Evolutionary conservation across 192 early-diverging fungal genomes (phyloP), one percentile per base, ranked within the genome.

Genomic region (Podila epigama): DNA sequence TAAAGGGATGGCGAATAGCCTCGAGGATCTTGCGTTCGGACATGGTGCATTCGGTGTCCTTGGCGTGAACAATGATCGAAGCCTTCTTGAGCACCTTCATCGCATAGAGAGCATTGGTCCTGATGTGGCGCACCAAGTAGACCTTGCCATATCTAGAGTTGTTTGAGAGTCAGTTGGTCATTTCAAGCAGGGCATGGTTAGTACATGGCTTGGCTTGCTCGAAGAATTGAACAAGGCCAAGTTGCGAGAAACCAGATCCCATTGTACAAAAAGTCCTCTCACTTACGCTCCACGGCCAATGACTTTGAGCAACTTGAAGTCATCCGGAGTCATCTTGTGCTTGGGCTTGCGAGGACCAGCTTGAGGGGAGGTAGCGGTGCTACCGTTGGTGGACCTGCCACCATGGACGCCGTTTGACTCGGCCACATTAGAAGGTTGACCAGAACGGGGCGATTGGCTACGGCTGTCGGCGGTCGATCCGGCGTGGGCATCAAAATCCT

Each of bases 1-100:
- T 94, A 72, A 96, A 97, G 5, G 96, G 94, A 70, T 97, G 93
- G 27, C 88, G 85, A 22, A 95, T 88, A 32, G 91, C 91, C 51
- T 93, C 92, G 44, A 98, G 84, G 58, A 98, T 94, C 55, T 88
- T 86, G 29, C 95, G 87, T 71, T 98, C 96, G 61, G 92, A 93
- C 80, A 89, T 90, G 42, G 95, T 97, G 78, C 94, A 88, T 32
- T 89, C 85, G 11, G 91, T 90, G 66, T 90, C 89, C 72, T 96
- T 95, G 29, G 85, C 69, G 80, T 96, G 89, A 15, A 96, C 79
- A 48, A 94, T 85, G 40, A 97, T 86, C 31, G 91, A 89, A 3
- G 94, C 94, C 83, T 98, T 96, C 80, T 89, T 88, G 41, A 98
- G 84, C 4, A 96, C 93, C 82, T 98, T 98, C 96, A 96, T 96